Percentiles rank a stretch among this genome's conserved stretches.
Conservation (phyloP, 2,329 filamentous ascomycete species). For the Xylariales sp. region DNA sequence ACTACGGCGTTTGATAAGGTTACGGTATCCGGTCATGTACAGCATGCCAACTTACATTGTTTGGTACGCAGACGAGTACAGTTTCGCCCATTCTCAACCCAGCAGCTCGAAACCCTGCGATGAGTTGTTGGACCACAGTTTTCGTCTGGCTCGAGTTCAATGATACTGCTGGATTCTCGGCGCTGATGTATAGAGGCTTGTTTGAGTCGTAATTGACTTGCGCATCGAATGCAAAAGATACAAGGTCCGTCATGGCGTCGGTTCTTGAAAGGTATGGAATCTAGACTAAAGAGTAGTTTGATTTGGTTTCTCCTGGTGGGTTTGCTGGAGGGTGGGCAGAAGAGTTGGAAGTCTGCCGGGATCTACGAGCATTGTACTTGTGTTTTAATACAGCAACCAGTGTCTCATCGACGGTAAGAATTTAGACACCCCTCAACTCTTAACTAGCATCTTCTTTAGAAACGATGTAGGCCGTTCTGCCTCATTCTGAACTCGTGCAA, state of each 20-base stretch:
- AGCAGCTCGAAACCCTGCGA: slow-evolving; percentile 1
- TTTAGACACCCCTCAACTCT: no score
- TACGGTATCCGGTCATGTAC: not conserved
- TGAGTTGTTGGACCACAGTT: slow-evolving; percentile 21
- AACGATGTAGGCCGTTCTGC: no score
- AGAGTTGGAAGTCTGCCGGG: no score
- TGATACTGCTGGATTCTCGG: slow-evolving; percentile 29
- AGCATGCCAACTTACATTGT: slow-evolving; percentile 1
- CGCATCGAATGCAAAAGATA: slow-evolving; percentile 34
- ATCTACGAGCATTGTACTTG: no score
- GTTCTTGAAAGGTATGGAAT: not conserved
- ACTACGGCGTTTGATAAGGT: slow-evolving; percentile 23
- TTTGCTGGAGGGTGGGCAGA: no score
- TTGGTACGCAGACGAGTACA: slow-evolving; percentile 1
- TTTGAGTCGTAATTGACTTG: slow-evolving; percentile 27
- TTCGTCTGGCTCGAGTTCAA: slow-evolving; percentile 29
- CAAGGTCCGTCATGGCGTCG: slow-evolving; percentile 23
- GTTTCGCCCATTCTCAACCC: slow-evolving; percentile 3
- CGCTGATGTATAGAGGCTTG: slow-evolving; percentile 36
- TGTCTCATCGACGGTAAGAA: no score
- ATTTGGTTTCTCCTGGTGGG: not conserved
- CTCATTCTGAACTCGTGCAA: no score
- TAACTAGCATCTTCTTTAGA: no score
- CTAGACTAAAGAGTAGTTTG: not conserved
- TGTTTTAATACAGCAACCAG: no score